phyloP scores from a whole-genome alignment of 257 asterid species.

The Nicotiana benthamiana region DNA sequence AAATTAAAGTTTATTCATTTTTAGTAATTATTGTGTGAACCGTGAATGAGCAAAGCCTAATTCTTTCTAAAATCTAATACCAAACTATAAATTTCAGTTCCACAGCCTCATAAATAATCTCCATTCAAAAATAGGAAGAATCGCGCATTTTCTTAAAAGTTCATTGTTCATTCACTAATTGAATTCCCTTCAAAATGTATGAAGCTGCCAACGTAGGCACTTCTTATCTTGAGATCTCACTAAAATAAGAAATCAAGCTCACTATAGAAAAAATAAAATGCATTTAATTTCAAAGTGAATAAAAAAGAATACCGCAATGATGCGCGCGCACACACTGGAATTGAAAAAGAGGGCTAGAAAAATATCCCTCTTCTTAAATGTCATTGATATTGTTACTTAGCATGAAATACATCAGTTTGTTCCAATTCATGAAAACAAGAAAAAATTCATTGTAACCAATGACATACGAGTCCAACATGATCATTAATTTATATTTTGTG shows the following conservation, averaged over 20 bases:
- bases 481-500: not conserved
- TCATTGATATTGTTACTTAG: not conserved
- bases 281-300: not conserved
- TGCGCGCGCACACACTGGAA: not conserved
- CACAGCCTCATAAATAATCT: no score
- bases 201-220: not conserved
- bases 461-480: not conserved
- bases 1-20: no score
- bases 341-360: not conserved
- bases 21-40: no score
- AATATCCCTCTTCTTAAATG: not conserved
- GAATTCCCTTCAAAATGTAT: no score
- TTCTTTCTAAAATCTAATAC: no score
- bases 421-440: not conserved
- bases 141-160: no score
- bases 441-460: not conserved
- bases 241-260: not conserved
- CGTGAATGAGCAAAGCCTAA: no score
- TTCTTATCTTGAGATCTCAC: not conserved
- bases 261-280: not conserved
- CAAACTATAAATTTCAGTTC: no score
- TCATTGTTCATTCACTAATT: no score
- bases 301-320: no score
- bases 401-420: not conserved
- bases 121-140: no score